phyloP scores from a whole-genome alignment of 2,329 filamentous ascomycete species.

The Alternaria burnsii region DNA sequence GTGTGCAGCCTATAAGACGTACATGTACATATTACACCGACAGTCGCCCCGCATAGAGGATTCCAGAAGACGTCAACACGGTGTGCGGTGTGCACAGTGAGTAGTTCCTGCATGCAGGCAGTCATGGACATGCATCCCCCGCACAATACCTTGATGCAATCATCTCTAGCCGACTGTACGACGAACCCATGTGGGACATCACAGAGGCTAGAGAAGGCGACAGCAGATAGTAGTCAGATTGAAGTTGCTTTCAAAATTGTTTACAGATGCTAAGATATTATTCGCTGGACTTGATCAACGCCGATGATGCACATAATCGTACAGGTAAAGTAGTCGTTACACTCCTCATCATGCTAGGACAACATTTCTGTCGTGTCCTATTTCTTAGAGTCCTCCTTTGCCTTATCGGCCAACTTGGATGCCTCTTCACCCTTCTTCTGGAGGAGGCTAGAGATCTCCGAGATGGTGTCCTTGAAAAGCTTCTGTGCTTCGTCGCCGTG shows the following conservation, averaged over 20 bases:
- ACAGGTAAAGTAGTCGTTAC: conserved; percentile 11
- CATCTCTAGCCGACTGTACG: neutral
- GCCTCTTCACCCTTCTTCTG: conserved; percentile 48
- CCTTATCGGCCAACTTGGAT: conserved; percentile 43
- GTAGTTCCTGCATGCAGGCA: conserved; percentile 30
- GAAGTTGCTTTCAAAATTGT: neutral
- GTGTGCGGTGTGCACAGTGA: conserved; percentile 21
- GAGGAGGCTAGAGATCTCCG: conserved; percentile 46
- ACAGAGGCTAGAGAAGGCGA: neutral
- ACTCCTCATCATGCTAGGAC: neutral
- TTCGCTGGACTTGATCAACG: conserved; percentile 9
- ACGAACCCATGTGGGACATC: neutral
- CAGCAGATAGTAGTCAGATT: neutral
- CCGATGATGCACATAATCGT: conserved; percentile 20
- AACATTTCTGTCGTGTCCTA: conserved; percentile 13
- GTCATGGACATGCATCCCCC: conserved; percentile 17
- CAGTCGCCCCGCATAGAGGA: conserved; percentile 9
- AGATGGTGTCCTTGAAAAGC: conserved; percentile 68
- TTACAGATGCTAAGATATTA: neutral
- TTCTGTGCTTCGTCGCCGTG: conserved; percentile 75
- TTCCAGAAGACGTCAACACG: conserved; percentile 18
- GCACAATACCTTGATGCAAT: conserved; percentile 5
- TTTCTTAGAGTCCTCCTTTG: conserved; percentile 48
- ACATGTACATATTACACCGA: conserved; percentile 16
- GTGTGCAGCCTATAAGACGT: conserved; percentile 14